Evolutionary conservation across 371 early-diverging fungal genomes (phyloP).

Genomic region (Dichotomocladium elegans): DNA sequence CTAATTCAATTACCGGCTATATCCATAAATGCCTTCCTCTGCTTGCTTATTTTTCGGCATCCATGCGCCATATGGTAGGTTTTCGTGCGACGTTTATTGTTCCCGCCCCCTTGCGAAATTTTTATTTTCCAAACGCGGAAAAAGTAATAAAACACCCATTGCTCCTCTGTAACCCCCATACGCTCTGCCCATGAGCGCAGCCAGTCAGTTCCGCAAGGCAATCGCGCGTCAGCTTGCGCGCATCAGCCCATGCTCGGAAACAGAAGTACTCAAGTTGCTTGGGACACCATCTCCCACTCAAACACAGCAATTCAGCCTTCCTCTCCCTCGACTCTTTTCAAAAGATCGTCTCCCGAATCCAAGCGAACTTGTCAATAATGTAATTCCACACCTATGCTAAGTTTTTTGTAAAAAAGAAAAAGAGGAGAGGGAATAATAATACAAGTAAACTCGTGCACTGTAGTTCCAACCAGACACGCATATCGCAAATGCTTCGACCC

Average conservation of each 20-base stretch:
- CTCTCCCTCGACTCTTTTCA: conserved; percentile 8
- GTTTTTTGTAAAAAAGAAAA: background rate
- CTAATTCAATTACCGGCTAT: too few relatives aligned
- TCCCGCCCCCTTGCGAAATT: too few relatives aligned
- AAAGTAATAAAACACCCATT: too few relatives aligned
- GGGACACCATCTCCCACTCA: conserved; percentile 10
- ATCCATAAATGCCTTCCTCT: too few relatives aligned
- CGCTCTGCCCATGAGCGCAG: background rate
- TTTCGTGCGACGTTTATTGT: too few relatives aligned
- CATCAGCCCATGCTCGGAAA: conserved; percentile 10
- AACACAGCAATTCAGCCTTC: conserved; percentile 13
- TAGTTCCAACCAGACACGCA: conserved; percentile 8
- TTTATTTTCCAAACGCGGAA: too few relatives aligned
- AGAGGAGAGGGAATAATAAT: background rate
- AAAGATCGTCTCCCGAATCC: conserved; percentile 50
- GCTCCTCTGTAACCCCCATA: too few relatives aligned
- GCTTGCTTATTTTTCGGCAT: too few relatives aligned
- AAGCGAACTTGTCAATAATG: conserved; percentile 45
- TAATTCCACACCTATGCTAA: conserved; percentile 1
- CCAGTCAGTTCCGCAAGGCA: conserved; percentile 11
- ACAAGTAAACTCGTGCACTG: background rate
- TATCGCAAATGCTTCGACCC: conserved; percentile 1
- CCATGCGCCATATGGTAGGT: too few relatives aligned
- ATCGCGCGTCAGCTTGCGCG: conserved; percentile 14
- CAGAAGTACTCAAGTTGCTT: conserved; percentile 4